Evolutionary conservation across 2,329 filamentous ascomycete genomes (phyloP).

Genomic region (Fusarium cicatricum): DNA sequence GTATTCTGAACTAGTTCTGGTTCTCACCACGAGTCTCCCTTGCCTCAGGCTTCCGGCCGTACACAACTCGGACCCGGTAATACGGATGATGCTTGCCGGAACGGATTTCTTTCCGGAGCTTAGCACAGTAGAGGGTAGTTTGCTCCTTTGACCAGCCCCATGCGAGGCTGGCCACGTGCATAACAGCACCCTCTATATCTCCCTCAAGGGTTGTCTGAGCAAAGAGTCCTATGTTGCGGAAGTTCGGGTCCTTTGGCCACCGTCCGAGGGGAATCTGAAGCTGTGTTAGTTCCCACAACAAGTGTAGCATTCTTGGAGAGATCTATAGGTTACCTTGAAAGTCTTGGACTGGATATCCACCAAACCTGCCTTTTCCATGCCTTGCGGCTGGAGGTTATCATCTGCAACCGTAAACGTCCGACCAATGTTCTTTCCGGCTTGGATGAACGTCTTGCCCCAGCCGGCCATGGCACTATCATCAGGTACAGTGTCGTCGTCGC

Average conservation of each 20-base stretch:
- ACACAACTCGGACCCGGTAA: background rate
- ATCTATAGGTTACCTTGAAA: slow-evolving; percentile 2
- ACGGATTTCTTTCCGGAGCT: slow-evolving; percentile 1
- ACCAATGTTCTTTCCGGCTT: slow-evolving; percentile 40
- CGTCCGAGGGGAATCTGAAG: slow-evolving; percentile 9
- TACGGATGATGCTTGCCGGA: slow-evolving; percentile 1
- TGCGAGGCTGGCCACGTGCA: background rate
- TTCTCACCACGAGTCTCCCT: too few species aligned
- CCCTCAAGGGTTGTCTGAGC: background rate
- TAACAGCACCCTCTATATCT: slow-evolving; percentile 9
- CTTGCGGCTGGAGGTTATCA: background rate
- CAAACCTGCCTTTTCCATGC: background rate
- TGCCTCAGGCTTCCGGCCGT: background rate
- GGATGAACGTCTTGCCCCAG: slow-evolving; percentile 38
- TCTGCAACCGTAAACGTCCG: slow-evolving; percentile 32
- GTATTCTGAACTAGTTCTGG: too few species aligned
- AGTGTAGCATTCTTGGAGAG: too few species aligned
- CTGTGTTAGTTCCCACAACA: background rate
- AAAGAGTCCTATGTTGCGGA: slow-evolving; percentile 3
- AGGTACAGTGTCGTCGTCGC: slow-evolving; percentile 43
- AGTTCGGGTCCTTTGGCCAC: slow-evolving; percentile 8
- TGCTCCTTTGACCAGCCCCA: background rate
- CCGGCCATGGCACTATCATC: slow-evolving; percentile 34
- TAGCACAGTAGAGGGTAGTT: background rate
- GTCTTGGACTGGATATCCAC: slow-evolving; percentile 1